Percentiles rank a stretch among this genome's conserved stretches.
Evolutionary conservation across 768 basidiomycete species (phyloP).

Genomic region (Psilocybe tampanensis): DNA sequence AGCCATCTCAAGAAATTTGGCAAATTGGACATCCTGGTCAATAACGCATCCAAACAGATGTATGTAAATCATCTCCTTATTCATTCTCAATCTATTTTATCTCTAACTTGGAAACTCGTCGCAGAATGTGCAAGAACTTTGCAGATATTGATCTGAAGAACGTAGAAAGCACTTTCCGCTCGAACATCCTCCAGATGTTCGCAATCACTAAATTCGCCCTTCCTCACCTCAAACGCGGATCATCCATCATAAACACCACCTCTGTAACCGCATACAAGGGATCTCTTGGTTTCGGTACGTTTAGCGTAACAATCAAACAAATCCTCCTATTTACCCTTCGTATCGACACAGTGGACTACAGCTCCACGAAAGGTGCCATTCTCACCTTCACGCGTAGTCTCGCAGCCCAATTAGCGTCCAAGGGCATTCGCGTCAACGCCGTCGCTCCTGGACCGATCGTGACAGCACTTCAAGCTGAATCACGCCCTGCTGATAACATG

Average conservation of each 20-base stretch:
- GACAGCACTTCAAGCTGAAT: slow-evolving; percentile 61
- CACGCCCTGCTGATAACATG: slow-evolving; percentile 56
- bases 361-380: slow-evolving; percentile 63
- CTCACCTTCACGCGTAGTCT: slow-evolving; percentile 57
- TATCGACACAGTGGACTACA: slow-evolving; percentile 43
- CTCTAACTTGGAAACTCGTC: not conserved
- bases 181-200: slow-evolving; percentile 64
- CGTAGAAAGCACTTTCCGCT: slow-evolving; percentile 55
- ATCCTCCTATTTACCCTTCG: not conserved
- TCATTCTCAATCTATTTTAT: not conserved
- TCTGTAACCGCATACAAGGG: slow-evolving; percentile 56
- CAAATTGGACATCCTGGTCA: slow-evolving; percentile 57
- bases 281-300: slow-evolving; percentile 29
- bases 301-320: too few relatives aligned
- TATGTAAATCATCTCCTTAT: too few relatives aligned
- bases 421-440: slow-evolving; percentile 59
- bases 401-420: slow-evolving; percentile 52
- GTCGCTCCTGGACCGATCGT: slow-evolving; percentile 58
- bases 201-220: slow-evolving; percentile 56
- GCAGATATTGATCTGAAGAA: slow-evolving; percentile 52
- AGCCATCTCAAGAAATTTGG: slow-evolving; percentile 48
- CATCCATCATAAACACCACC: slow-evolving; percentile 63
- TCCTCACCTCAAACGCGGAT: slow-evolving; percentile 60
- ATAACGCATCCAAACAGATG: slow-evolving; percentile 58
- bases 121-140: slow-evolving; percentile 44